These are phyloP conservation scores for Myxozyma monticola DNA, from an alignment of 805 yeast species.

Conservation along the genomic window DNA sequence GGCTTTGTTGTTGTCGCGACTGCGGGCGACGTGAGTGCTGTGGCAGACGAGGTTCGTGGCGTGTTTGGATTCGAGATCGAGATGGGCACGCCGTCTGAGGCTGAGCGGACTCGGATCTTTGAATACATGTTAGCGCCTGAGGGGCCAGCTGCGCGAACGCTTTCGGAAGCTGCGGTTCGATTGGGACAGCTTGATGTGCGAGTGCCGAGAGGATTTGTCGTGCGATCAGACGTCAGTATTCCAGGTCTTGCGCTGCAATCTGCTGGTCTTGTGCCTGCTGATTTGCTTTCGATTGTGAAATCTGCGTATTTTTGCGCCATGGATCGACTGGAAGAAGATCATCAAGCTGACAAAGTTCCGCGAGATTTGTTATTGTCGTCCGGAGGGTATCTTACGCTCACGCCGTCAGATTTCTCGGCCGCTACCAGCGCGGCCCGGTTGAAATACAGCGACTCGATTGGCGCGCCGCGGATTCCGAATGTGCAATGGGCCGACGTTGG, in stretches of 20 bases:
- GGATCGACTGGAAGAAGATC: slow-evolving; percentile 45
- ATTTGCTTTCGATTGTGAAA: slow-evolving; percentile 67
- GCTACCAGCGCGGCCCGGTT: slow-evolving; percentile 81
- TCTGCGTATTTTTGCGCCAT: slow-evolving; percentile 61
- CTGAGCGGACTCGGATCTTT: slow-evolving; percentile 68
- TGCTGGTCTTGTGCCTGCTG: slow-evolving; percentile 89
- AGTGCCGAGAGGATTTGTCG: slow-evolving; percentile 32
- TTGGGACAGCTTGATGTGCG: neutral
- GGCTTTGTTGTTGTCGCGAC: slow-evolving; percentile 63
- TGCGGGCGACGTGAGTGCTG: slow-evolving; percentile 62
- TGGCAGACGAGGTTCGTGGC: slow-evolving; percentile 66
- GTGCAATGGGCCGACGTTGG: slow-evolving; percentile 98
- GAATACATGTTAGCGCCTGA: slow-evolving; percentile 44
- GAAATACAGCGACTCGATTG: slow-evolving; percentile 89
- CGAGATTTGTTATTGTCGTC: slow-evolving; percentile 47
- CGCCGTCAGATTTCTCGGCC: slow-evolving; percentile 61
- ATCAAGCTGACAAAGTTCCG: slow-evolving; percentile 25
- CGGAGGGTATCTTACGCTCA: slow-evolving; percentile 56
- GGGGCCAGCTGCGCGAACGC: neutral
- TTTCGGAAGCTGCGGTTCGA: neutral
- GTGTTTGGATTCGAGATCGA: slow-evolving; percentile 74
- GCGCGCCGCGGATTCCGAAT: slow-evolving; percentile 93
- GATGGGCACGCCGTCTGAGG: slow-evolving; percentile 74
- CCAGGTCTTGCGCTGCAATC: slow-evolving; percentile 72
- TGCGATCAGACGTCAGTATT: slow-evolving; percentile 54